Evolutionary conservation across 345 rosid species (phyloP), one percentile per base, ranked within the genome.

Genomic region (Sisymbrium irio): DNA sequence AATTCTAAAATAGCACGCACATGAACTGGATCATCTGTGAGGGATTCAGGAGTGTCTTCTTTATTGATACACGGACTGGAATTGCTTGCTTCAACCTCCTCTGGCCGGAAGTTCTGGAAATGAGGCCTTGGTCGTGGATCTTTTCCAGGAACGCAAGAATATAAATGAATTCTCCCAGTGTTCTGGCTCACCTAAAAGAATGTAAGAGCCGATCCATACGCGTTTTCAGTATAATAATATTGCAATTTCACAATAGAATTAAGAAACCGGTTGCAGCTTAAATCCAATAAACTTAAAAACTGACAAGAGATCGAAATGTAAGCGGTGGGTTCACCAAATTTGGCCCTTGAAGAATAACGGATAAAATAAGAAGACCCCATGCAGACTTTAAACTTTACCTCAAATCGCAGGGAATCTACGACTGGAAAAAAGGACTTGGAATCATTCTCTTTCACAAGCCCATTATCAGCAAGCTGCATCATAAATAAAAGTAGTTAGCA

Each of bases 141-240:
- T 66, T 73, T 69, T 46, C 95, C 96, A 4, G 71, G 85, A 65
- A 73, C 76, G 82, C 98, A 91, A 49, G 87, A 84, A 81, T 89
- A 91, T 57, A 94, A 78, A 76, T 94, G 97, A 70, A 94, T 84
- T 84, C 98, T 87, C 76, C 91, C 95, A 36, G 98, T 88, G 76
- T 91, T 87, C 77, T 81, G 87, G 80, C 97, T 94, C 73, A 91
- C 96, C 98, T 93, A 71, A 70, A 82, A 82, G 60, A 49, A 72
- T 35, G 19, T 42, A 61, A 69, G 74, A 67, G 45, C 37, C 22
- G 4, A 51, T 49, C 17, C 20, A 65, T 25, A 71, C 5, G 53
- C 20, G 12, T 22, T 54, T 49, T 17, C 39, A 65, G 20, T 2
- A 12, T 71, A 18, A 41, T 19, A n/a, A 44, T 15, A 70, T 17